phyloP scores from a whole-genome alignment of 805 yeast genomes.

The Lipomyces japonicus region DNA sequence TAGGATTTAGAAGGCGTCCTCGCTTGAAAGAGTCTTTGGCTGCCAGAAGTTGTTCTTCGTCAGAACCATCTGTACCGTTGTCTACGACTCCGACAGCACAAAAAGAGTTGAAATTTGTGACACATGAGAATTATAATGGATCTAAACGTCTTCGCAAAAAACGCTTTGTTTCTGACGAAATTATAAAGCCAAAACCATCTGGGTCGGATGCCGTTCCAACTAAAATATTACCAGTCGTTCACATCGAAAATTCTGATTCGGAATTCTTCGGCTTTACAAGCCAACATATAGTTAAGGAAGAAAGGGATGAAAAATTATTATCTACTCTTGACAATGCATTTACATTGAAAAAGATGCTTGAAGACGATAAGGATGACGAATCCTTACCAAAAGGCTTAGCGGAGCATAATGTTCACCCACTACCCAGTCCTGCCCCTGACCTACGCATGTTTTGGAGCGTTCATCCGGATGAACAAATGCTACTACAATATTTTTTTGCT shows the following conservation, averaged over 20 bases:
- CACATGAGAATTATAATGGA: conserved; percentile 16
- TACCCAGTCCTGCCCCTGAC: conserved; percentile 7
- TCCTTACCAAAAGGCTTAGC: background rate
- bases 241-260: no score
- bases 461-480: conserved; percentile 22
- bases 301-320: background rate
- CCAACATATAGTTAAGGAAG: no score
- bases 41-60: conserved; percentile 4
- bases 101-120: conserved; percentile 24
- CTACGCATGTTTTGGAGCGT: conserved; percentile 21
- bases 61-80: background rate
- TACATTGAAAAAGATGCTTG: background rate
- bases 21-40: conserved; percentile 26
- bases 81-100: conserved; percentile 2
- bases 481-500: conserved; percentile 23
- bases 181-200: background rate
- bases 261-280: no score
- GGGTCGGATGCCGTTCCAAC: background rate
- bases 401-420: background rate
- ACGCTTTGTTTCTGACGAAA: conserved; percentile 1
- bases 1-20: conserved; percentile 27
- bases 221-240: background rate
- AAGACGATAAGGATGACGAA: background rate
- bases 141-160: conserved; percentile 20
- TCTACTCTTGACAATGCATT: background rate